Evolutionary conservation across 2,329 filamentous ascomycete species (phyloP).

Genomic region (Pseudogymnoascus sp.): DNA sequence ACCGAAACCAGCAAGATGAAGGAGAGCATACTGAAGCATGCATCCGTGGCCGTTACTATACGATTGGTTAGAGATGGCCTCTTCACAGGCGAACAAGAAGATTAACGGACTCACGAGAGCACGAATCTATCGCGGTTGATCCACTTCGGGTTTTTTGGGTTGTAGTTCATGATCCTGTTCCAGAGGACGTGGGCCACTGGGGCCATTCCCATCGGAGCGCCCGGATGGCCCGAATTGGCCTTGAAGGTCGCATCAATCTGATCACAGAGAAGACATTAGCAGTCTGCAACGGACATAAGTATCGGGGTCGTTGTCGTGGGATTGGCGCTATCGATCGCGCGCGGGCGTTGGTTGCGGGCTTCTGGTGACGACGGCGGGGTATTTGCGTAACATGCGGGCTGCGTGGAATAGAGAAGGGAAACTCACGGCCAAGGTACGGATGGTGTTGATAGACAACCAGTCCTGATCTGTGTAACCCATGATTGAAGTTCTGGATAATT

Average conservation of each 20-base stretch:
- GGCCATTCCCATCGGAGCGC: constrained; percentile 78
- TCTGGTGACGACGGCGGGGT: constrained; percentile 29
- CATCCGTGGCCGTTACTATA: constrained; percentile 92
- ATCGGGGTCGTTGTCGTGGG: background rate
- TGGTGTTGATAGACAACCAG: constrained; percentile 93
- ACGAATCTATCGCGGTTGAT: constrained; percentile 97
- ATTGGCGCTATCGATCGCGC: background rate
- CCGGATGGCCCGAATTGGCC: constrained; percentile 97
- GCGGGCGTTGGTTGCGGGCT: background rate
- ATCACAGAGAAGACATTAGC: background rate
- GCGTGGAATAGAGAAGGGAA: no score
- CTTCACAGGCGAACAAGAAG: no score
- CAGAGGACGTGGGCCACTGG: constrained; percentile 82
- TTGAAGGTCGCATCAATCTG: constrained; percentile 95
- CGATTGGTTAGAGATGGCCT: constrained; percentile 14
- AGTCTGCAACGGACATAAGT: background rate
- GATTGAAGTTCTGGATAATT: constrained; percentile 33
- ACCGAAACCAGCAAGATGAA: constrained; percentile 91
- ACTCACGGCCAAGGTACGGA: constrained; percentile 91
- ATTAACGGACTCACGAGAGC: constrained; percentile 79
- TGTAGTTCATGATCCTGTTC: constrained; percentile 99
- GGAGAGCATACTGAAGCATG: constrained; percentile 98
- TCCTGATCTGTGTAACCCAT: constrained; percentile 90
- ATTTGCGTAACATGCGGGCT: no score
- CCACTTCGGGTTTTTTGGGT: constrained; percentile 98